phyloP scores from a whole-genome alignment of 768 basidiomycete species.

The Boletus insuetus region DNA sequence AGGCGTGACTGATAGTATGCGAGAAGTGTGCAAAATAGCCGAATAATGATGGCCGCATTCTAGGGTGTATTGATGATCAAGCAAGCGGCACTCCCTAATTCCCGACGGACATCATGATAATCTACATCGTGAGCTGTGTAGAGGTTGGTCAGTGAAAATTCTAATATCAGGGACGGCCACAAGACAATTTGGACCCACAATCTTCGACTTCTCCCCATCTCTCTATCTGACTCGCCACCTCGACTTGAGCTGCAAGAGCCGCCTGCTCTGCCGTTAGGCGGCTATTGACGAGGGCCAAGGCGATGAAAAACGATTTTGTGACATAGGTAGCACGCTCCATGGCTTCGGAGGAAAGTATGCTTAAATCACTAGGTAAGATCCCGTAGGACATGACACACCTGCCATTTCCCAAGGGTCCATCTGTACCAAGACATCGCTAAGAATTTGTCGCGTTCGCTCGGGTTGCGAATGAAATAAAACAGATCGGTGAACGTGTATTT shows the following conservation, averaged over 20 bases:
- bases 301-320: constrained; percentile 89
- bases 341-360: constrained; percentile 43
- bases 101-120: constrained; percentile 86
- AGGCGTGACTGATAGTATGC: constrained; percentile 1
- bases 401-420: constrained; percentile 89
- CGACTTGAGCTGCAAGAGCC: constrained; percentile 80
- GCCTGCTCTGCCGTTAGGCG: constrained; percentile 81
- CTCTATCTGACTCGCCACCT: constrained; percentile 94
- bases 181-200: constrained; percentile 55
- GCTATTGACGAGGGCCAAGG: constrained; percentile 76
- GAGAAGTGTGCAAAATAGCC: constrained; percentile 4
- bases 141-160: constrained; percentile 12
- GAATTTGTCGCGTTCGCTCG: constrained; percentile 57
- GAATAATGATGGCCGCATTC: constrained; percentile 7
- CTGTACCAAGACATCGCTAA: constrained; percentile 53
- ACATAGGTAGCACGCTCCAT: constrained; percentile 89
- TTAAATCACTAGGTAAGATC: background rate
- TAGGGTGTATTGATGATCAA: constrained; percentile 41
- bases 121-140: constrained; percentile 93
- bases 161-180: background rate
- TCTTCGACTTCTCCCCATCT: constrained; percentile 99
- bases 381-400: constrained; percentile 47
- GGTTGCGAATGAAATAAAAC: constrained; percentile 72
- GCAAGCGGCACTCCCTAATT: constrained; percentile 78
- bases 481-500: constrained; percentile 68